A percentile compares a stretch with the other conserved stretches of the same genome.
phyloP scores from a whole-genome alignment of 305 asterid species.

The Withania somnifera region DNA sequence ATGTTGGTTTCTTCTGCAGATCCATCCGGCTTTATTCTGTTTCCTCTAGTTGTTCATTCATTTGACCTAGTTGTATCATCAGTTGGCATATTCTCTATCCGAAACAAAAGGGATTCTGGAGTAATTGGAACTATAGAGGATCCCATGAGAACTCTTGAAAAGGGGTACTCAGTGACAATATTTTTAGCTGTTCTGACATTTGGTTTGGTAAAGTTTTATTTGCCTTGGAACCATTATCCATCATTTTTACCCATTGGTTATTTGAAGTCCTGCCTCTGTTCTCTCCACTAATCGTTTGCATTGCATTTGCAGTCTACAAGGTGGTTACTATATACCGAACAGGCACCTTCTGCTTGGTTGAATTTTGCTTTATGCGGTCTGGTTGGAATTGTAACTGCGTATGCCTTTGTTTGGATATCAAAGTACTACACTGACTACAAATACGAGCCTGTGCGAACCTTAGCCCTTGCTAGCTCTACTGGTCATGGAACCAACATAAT shows the following conservation, averaged over 20 bases:
- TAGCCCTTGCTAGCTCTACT: constrained; percentile 89
- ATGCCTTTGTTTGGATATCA: constrained; percentile 79
- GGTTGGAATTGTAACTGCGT: constrained; percentile 95
- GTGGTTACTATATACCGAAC: constrained; percentile 97
- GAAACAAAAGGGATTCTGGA: constrained; percentile 66
- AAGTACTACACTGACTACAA: constrained; percentile 94
- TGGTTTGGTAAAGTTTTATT: constrained; percentile 69
- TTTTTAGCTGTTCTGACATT: constrained; percentile 82
- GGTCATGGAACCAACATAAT: constrained; percentile 99
- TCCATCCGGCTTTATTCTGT: constrained; percentile 96
- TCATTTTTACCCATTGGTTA: constrained; percentile 1
- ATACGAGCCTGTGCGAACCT: constrained; percentile 89
- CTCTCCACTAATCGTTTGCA: constrained; percentile 7
- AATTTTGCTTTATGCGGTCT: constrained; percentile 93
- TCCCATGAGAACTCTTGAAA: constrained; percentile 93
- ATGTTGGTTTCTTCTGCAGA: constrained; percentile 46
- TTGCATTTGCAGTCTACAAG: constrained; percentile 79
- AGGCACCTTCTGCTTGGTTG: constrained; percentile 98
- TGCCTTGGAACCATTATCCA: constrained; percentile 6
- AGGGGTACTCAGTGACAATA: constrained; percentile 88
- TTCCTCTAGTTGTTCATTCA: constrained; percentile 98
- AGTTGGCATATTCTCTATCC: constrained; percentile 80
- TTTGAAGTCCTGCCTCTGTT: constrained; percentile 7
- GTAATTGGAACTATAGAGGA: constrained; percentile 67
- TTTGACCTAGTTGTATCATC: constrained; percentile 94